These are phyloP conservation scores for Periconia sp. DNA, from an alignment of 2,329 filamentous ascomycete genomes.

Conservation along the genomic window DNA sequence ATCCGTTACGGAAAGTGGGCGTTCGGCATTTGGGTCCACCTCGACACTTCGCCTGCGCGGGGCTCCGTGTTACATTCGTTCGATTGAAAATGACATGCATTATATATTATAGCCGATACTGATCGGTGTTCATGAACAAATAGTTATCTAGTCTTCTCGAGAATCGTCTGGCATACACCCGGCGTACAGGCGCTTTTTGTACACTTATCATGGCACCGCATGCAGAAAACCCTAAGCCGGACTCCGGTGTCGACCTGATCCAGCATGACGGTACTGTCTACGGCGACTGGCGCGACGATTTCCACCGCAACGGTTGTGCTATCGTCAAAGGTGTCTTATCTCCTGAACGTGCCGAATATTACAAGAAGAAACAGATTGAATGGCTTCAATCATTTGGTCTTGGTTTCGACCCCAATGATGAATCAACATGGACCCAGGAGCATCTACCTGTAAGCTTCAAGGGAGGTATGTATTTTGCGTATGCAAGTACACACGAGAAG, in stretches of 20 bases:
- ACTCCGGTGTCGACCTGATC: slow-evolving; percentile 23
- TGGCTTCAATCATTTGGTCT: slow-evolving; percentile 52
- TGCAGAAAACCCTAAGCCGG: slow-evolving; percentile 19
- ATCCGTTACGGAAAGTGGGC: too few relatives aligned
- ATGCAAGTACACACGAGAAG: slow-evolving; percentile 47
- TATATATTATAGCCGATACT: too few relatives aligned
- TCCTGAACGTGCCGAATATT: slow-evolving; percentile 47
- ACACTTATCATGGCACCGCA: slow-evolving; percentile 27
- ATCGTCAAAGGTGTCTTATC: slow-evolving; percentile 50
- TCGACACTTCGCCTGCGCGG: too few relatives aligned
- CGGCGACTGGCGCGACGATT: slow-evolving; percentile 50
- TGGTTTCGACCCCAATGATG: slow-evolving; percentile 46
- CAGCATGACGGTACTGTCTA: slow-evolving; percentile 18
- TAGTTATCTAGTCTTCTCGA: too few relatives aligned
- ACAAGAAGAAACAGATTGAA: slow-evolving; percentile 48
- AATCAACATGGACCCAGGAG: slow-evolving; percentile 43
- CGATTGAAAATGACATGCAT: too few relatives aligned
- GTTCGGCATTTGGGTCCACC: too few relatives aligned
- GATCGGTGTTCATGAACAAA: too few relatives aligned
- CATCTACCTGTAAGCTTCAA: slow-evolving; percentile 51
- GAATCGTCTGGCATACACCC: too few relatives aligned
- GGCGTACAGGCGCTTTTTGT: too few relatives aligned
- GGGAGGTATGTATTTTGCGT: slow-evolving; percentile 52
- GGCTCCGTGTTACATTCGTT: too few relatives aligned
- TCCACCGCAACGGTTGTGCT: slow-evolving; percentile 49